Conservation (phyloP, 257 asterid species). For the Primulina eburnea region DNA sequence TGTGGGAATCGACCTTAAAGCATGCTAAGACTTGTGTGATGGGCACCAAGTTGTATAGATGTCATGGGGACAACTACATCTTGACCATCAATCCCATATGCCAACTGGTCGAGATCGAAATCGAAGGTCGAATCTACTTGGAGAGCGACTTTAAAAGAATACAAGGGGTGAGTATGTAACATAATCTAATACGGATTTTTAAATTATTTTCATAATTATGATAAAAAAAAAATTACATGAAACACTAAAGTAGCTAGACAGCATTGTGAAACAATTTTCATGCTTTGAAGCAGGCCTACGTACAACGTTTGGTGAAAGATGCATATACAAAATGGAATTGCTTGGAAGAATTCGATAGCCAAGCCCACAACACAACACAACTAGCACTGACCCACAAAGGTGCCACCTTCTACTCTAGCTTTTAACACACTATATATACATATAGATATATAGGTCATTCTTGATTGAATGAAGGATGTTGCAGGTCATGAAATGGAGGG, state of each 20-base stretch:
- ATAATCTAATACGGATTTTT: neutral
- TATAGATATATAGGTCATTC: too few relatives aligned
- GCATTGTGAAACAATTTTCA: too few relatives aligned
- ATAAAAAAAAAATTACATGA: too few relatives aligned
- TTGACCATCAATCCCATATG: slow-evolving; percentile 51
- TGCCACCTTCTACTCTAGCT: slow-evolving; percentile 13
- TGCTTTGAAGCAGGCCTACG: slow-evolving; percentile 25
- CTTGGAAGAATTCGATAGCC: slow-evolving; percentile 46
- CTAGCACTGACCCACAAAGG: slow-evolving; percentile 38
- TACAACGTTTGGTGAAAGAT: slow-evolving; percentile 43
- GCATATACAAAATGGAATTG: slow-evolving; percentile 56
- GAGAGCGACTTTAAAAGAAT: slow-evolving; percentile 24
- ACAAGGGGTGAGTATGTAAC: slow-evolving; percentile 29
- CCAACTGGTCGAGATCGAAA: slow-evolving; percentile 40
- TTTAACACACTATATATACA: neutral
- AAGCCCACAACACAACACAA: slow-evolving; percentile 27
- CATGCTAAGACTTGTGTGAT: slow-evolving; percentile 65
- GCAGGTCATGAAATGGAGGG: neutral
- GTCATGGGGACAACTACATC: slow-evolving; percentile 28
- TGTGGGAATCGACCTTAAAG: slow-evolving; percentile 53
- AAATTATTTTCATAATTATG: too few relatives aligned
- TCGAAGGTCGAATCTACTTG: slow-evolving; percentile 33
- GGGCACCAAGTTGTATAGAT: slow-evolving; percentile 49
- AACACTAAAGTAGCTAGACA: too few relatives aligned
- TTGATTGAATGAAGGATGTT: too few relatives aligned